A percentile compares a stretch with the other conserved stretches of the same genome.
These are phyloP conservation scores for Suhomyces faveliae DNA, from an alignment of 805 yeast species.

Conservation along the genomic window DNA sequence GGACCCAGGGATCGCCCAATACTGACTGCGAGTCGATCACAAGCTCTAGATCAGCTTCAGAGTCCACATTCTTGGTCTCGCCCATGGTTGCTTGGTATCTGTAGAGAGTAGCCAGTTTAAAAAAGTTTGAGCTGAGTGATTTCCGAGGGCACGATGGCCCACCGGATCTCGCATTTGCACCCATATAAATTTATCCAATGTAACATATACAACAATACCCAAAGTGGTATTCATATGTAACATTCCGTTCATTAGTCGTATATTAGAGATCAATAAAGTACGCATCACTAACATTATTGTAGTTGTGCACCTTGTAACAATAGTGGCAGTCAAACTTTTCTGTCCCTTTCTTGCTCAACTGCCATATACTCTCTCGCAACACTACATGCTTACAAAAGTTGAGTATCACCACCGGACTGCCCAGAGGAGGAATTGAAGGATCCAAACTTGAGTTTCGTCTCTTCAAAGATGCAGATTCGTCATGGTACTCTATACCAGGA, in stretches of 20 bases:
- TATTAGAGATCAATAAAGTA: slow-evolving; percentile 36
- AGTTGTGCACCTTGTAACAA: slow-evolving; percentile 44
- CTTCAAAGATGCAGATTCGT: slow-evolving; percentile 7
- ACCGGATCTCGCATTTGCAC: slow-evolving; percentile 1
- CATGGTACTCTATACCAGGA: slow-evolving; percentile 24
- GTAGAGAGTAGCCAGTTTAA: neutral
- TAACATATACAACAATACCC: no score
- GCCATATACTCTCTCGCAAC: slow-evolving; percentile 41
- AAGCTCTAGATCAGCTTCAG: neutral
- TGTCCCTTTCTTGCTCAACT: slow-evolving; percentile 36
- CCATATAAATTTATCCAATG: no score
- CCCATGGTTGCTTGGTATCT: neutral
- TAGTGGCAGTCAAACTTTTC: slow-evolving; percentile 45
- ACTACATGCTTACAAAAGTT: slow-evolving; percentile 44
- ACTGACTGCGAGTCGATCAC: slow-evolving; percentile 29
- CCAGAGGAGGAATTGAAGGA: slow-evolving; percentile 3
- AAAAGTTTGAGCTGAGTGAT: neutral
- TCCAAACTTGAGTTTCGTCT: slow-evolving; percentile 9
- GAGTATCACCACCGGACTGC: slow-evolving; percentile 42
- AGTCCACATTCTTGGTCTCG: neutral
- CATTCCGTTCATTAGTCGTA: neutral
- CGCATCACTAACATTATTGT: slow-evolving; percentile 39
- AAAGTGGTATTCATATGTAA: neutral
- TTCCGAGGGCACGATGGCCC: slow-evolving; percentile 1
- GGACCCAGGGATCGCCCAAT: slow-evolving; percentile 63